These are phyloP conservation scores for Bolboschoenoplectus hybrid DNA, from an alignment of 202 grass and related monocot species.

Conservation along the genomic window DNA sequence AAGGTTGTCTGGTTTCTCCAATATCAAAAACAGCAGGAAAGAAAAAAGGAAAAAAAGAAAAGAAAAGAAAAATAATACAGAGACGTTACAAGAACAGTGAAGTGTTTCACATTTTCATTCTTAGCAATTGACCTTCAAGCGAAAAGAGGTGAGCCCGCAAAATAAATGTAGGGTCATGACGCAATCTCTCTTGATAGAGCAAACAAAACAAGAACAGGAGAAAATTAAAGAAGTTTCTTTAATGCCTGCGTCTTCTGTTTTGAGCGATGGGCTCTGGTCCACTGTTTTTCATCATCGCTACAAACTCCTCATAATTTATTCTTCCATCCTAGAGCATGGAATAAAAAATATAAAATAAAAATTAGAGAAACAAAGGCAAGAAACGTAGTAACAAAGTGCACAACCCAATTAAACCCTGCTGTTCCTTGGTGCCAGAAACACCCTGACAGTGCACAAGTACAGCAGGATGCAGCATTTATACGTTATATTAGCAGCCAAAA, in stretches of 20 bases:
- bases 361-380: conserved; percentile 4
- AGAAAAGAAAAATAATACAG: conserved; percentile 24
- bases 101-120: conserved; percentile 8
- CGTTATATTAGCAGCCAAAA: not conserved
- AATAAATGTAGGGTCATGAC: conserved; percentile 32
- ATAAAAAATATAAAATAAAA: conserved; percentile 1
- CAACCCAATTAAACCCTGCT: not conserved
- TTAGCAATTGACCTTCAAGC: not conserved
- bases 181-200: conserved; percentile 31
- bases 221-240: conserved; percentile 16
- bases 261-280: conserved; percentile 60
- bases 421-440: not conserved
- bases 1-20: not conserved
- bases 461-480: not conserved
- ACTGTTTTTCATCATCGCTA: conserved; percentile 93
- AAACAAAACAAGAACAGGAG: conserved; percentile 26
- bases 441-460: not conserved
- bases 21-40: not conserved
- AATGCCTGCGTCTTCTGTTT: conserved; percentile 60
- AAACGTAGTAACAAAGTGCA: not conserved
- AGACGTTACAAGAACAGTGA: conserved; percentile 6
- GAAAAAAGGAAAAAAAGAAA: not conserved
- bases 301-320: conserved; percentile 98
- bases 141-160: conserved; percentile 2
- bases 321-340: conserved; percentile 74